A percentile compares a stretch with the other conserved stretches of the same genome.
Evolutionary conservation across 75 land plant genomes (phyloP).

Genomic region (Pinus tabuliformis): DNA sequence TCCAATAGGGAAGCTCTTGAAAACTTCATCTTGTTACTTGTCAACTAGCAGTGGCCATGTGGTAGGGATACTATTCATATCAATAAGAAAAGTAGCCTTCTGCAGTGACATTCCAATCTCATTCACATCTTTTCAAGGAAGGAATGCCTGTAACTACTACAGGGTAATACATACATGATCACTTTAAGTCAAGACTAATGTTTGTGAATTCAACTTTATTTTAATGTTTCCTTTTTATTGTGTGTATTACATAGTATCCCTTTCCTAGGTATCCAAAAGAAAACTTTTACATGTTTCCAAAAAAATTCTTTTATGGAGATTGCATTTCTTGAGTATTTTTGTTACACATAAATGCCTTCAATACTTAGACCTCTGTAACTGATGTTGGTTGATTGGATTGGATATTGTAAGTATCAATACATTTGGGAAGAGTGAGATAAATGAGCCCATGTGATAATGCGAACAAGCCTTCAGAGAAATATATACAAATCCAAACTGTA

Average conservation of each 20-base stretch:
- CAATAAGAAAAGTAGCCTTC: conserved; percentile 58
- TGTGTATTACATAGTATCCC: no score
- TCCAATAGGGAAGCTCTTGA: conserved; percentile 42
- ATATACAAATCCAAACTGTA: conserved; percentile 44
- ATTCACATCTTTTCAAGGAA: conserved; percentile 20
- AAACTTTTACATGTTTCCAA: no score
- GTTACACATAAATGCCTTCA: no score
- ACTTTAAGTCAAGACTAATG: not conserved
- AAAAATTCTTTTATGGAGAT: no score
- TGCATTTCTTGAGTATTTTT: no score
- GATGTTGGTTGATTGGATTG: not conserved
- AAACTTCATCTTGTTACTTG: conserved; percentile 60
- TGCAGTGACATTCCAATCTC: conserved; percentile 54
- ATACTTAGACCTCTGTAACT: not conserved
- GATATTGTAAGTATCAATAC: conserved; percentile 39
- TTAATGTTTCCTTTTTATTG: no score
- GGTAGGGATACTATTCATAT: conserved; percentile 59
- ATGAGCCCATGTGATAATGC: conserved; percentile 30
- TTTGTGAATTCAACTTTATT: not conserved
- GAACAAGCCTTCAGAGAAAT: conserved; percentile 48
- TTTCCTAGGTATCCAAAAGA: no score
- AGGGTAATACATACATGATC: conserved; percentile 27
- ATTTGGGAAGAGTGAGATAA: conserved; percentile 29
- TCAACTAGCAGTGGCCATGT: conserved; percentile 64
- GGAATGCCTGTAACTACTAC: conserved; percentile 26